These are phyloP conservation scores for Daldinia bambusicola DNA, from an alignment of 495 filamentous ascomycete genomes.

Conservation along the genomic window DNA sequence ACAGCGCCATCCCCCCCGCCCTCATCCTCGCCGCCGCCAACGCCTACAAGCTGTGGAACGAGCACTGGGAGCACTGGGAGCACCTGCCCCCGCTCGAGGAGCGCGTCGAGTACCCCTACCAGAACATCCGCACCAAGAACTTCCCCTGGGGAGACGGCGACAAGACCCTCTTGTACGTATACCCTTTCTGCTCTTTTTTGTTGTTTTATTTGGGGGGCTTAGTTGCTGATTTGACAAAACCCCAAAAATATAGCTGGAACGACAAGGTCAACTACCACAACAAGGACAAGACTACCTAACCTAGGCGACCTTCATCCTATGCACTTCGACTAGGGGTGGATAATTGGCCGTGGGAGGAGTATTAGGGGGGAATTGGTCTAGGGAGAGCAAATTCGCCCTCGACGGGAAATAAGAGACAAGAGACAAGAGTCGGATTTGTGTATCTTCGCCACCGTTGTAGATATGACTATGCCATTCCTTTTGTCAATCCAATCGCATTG, in stretches of 20 bases:
- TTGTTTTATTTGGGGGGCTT: too few species aligned
- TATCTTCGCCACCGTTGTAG: slow-evolving; percentile 26
- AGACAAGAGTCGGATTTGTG: neutral
- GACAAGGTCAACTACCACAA: slow-evolving; percentile 94
- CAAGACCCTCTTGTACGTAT: slow-evolving; percentile 67
- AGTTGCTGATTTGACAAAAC: neutral
- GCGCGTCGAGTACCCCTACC: slow-evolving; percentile 87
- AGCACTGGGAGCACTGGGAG: slow-evolving; percentile 95
- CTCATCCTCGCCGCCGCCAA: slow-evolving; percentile 77
- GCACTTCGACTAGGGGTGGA: too few species aligned
- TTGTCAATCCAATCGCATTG: slow-evolving; percentile 35
- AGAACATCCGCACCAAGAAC: slow-evolving; percentile 92
- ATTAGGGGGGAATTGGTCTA: slow-evolving; percentile 5
- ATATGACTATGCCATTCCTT: slow-evolving; percentile 37
- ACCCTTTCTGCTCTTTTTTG: slow-evolving; percentile 10
- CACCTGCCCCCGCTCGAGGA: slow-evolving; percentile 91
- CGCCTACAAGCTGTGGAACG: slow-evolving; percentile 87
- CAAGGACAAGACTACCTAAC: slow-evolving; percentile 77
- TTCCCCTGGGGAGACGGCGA: slow-evolving; percentile 93
- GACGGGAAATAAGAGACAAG: slow-evolving; percentile 19
- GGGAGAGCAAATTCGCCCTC: slow-evolving; percentile 7
- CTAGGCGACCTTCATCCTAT: slow-evolving; percentile 60
- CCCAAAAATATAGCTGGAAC: slow-evolving; percentile 80
- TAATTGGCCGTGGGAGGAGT: too few species aligned
- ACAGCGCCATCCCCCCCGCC: slow-evolving; percentile 73